Base-by-base conservation (phyloP, 768 basidiomycete genomes). In the Ephemerocybe angulata region DNA sequence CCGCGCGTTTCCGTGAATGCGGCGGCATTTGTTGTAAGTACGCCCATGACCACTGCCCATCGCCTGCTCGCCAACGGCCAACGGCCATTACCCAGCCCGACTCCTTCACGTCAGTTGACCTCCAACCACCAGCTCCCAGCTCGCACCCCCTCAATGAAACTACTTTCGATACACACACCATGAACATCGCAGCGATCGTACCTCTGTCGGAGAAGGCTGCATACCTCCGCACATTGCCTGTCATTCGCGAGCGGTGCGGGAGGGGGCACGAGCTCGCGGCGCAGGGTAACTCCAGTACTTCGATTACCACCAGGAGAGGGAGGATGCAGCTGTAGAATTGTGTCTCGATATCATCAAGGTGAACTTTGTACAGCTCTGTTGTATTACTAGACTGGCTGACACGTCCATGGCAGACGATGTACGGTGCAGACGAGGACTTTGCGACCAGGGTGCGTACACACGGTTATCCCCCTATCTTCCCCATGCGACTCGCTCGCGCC, bases 181-280 rank as follows among this genome's bases (percentile, higher is more conserved):
- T 72, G 70, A 72, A 70, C 58, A 56, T 74, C 35, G 60, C 67
- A 28, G 66, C 61, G 21, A 57, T 50, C 19, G 58, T 70, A 13
- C 53, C 73, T 11, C 53, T 69, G 15, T 60, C 70, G 38, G 68
- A 76, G 57, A 81, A 72, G 35, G 83, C 85, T 24, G 73, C 71
- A 4, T 95, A 94, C 65, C 82, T 97, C 41, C 86, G 88, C 29
- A 93, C 90, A 0, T 78, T 97, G 3, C 88, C 91, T 15, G 83
- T 93, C n/a, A 93, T 98, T 62, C 83, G 96, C 43, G 87, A 94
- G 62, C 81, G 92, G 40, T 98, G 93, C 69, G 66, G 71, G 11
- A 79, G 79, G 40, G 92, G 98, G 30, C 84, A 88, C 67, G 79
- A 84, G 27, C 84, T 96, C 19, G 94, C 91, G 12, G 73, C 82